Evolutionary conservation across 352 stramenopile species (phyloP).

Genomic region (Globisporangium spiculum): DNA sequence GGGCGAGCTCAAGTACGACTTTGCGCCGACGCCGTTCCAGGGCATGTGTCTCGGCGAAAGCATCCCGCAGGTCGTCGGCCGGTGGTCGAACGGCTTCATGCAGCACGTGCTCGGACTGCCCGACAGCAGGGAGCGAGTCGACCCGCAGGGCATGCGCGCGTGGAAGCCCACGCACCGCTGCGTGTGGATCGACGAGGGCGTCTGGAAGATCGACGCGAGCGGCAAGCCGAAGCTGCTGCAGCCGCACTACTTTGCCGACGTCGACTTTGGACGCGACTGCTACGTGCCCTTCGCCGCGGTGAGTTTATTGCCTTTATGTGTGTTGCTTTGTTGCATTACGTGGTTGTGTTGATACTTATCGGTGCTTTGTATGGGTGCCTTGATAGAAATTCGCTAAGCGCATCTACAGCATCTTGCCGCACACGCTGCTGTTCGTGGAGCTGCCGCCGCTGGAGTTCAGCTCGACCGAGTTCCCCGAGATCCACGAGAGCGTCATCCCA

Average conservation of each 20-base stretch:
- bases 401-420: slow-evolving; percentile 58
- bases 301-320: slow-evolving; percentile 5
- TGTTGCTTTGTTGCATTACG: not conserved
- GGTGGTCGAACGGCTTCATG: slow-evolving; percentile 74
- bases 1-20: slow-evolving; percentile 65
- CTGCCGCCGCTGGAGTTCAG: slow-evolving; percentile 76
- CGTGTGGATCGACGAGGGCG: slow-evolving; percentile 80
- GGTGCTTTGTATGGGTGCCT: slow-evolving; percentile 1
- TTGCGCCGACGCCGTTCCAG: slow-evolving; percentile 78
- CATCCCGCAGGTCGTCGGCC: slow-evolving; percentile 51
- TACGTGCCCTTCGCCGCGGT: slow-evolving; percentile 80
- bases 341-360: slow-evolving; percentile 5
- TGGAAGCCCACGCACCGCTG: slow-evolving; percentile 69
- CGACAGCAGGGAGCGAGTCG: slow-evolving; percentile 41
- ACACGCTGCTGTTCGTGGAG: slow-evolving; percentile 77
- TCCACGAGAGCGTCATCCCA: slow-evolving; percentile 48
- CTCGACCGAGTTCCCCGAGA: slow-evolving; percentile 60
- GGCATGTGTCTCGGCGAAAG: slow-evolving; percentile 78
- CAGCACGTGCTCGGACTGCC: slow-evolving; percentile 65
- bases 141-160: slow-evolving; percentile 53
- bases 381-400: slow-evolving; percentile 46
- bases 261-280: slow-evolving; percentile 76
- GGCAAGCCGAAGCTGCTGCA: slow-evolving; percentile 46
- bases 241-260: slow-evolving; percentile 65
- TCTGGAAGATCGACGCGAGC: slow-evolving; percentile 63